A percentile compares a stretch with the other conserved stretches of the same genome.
These are phyloP conservation scores for Aureobasidium zeae DNA, from an alignment of 2,329 filamentous ascomycete genomes.

Conservation along the genomic window DNA sequence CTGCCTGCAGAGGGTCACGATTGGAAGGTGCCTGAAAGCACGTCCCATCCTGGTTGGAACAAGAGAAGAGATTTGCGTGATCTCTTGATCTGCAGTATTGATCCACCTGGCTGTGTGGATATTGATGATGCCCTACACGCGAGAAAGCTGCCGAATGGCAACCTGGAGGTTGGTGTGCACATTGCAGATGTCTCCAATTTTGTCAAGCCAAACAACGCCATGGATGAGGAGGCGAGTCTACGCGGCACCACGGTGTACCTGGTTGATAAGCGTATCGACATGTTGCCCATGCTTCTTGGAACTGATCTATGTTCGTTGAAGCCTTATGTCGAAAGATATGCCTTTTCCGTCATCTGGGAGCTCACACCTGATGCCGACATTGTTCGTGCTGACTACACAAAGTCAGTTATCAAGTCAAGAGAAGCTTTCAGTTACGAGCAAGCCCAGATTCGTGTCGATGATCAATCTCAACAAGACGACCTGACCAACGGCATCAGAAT, in stretches of 20 bases:
- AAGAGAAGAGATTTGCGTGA: constrained; percentile 74
- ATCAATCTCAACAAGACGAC: constrained; percentile 75
- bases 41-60: constrained; percentile 76
- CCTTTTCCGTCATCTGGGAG: constrained; percentile 58
- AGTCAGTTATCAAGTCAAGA: constrained; percentile 92
- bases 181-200: constrained; percentile 99
- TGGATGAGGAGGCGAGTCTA: constrained; percentile 91
- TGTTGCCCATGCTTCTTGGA: constrained; percentile 92
- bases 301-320: constrained; percentile 95
- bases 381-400: constrained; percentile 78
- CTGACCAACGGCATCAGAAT: constrained; percentile 83
- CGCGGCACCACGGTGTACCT: constrained; percentile 95
- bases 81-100: constrained; percentile 91
- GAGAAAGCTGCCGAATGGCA: constrained; percentile 74
- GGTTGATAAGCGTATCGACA: constrained; percentile 98
- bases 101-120: constrained; percentile 91
- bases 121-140: constrained; percentile 97
- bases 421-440: constrained; percentile 98
- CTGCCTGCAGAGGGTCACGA: constrained; percentile 83
- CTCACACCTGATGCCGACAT: constrained; percentile 77
- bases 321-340: constrained; percentile 78
- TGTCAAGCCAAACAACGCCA: constrained; percentile 91
- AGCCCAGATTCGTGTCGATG: constrained; percentile 88
- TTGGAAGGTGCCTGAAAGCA: constrained; percentile 79
- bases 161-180: constrained; percentile 92